Conservation (phyloP, 225 moss, liverwort and hornwort genomes). For the Asterella californica region DNA sequence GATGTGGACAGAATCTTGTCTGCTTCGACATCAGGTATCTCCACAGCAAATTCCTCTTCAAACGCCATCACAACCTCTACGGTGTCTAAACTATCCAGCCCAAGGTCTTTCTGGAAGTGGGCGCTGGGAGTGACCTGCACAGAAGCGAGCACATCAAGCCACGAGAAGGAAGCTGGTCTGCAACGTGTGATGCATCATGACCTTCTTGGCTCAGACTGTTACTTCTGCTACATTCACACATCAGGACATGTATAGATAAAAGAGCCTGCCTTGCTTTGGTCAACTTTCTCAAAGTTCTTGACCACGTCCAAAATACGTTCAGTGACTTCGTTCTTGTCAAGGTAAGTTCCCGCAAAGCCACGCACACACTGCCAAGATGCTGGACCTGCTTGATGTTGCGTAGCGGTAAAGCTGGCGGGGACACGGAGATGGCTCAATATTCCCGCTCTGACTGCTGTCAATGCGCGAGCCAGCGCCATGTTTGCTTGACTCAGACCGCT, state of each 20-base stretch:
- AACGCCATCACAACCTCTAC: slow-evolving; percentile 82
- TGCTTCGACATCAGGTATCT: slow-evolving; percentile 69
- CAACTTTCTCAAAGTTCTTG: slow-evolving; percentile 63
- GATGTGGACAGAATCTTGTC: slow-evolving; percentile 67
- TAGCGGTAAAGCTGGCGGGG: no score
- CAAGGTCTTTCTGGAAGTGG: slow-evolving; percentile 76
- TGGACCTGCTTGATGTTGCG: no score
- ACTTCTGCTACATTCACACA: no score
- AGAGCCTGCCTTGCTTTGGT: slow-evolving; percentile 73
- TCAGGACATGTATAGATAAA: no score
- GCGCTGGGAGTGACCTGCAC: slow-evolving; percentile 58
- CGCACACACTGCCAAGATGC: slow-evolving; percentile 57
- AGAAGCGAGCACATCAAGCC: neutral
- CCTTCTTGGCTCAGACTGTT: no score
- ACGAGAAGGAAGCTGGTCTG: neutral
- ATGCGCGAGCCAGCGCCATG: no score
- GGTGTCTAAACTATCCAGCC: slow-evolving; percentile 74
- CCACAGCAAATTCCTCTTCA: slow-evolving; percentile 72
- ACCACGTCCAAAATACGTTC: slow-evolving; percentile 70
- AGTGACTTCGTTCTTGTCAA: slow-evolving; percentile 56
- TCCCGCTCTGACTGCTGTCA: no score
- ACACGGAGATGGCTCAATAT: no score
- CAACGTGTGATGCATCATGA: no score
- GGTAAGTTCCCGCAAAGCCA: slow-evolving; percentile 38
- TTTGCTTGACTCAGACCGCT: no score